Evolutionary conservation across 75 land plant species (phyloP).

Genomic region (Pinus albicaulis): DNA sequence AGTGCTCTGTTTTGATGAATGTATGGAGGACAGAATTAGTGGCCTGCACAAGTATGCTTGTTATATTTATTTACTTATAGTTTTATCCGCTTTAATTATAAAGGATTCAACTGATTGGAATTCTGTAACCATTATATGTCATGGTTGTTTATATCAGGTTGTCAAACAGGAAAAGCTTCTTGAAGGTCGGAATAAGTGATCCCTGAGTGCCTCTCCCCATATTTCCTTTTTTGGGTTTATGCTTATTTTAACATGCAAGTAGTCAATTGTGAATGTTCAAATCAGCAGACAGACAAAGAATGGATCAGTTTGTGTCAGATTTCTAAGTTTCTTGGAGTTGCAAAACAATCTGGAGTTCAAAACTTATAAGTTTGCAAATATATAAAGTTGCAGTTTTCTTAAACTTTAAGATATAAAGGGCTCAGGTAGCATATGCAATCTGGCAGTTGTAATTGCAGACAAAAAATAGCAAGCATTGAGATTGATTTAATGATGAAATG

Average conservation of each 20-base stretch:
- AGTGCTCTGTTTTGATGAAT: slow-evolving; percentile 32
- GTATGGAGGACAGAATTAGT: slow-evolving; percentile 20
- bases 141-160: slow-evolving; percentile 8
- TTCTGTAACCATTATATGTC: background rate
- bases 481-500: background rate
- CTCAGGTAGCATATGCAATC: background rate
- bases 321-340: background rate
- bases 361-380: background rate
- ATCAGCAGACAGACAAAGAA: slow-evolving; percentile 5
- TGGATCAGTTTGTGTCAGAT: background rate
- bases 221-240: background rate
- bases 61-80: background rate
- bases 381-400: background rate
- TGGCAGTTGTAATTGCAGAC: background rate
- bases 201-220: no score
- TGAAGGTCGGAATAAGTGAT: no score
- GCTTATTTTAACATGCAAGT: background rate
- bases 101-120: background rate
- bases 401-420: background rate
- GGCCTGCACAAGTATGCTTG: slow-evolving; percentile 34
- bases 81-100: background rate
- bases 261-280: background rate
- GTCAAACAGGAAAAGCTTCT: slow-evolving; percentile 4
- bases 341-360: background rate
- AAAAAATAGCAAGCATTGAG: background rate